These are phyloP conservation scores for Crucibulum parvulum DNA, from an alignment of 1,284 basidiomycete genomes.

Conservation along the genomic window DNA sequence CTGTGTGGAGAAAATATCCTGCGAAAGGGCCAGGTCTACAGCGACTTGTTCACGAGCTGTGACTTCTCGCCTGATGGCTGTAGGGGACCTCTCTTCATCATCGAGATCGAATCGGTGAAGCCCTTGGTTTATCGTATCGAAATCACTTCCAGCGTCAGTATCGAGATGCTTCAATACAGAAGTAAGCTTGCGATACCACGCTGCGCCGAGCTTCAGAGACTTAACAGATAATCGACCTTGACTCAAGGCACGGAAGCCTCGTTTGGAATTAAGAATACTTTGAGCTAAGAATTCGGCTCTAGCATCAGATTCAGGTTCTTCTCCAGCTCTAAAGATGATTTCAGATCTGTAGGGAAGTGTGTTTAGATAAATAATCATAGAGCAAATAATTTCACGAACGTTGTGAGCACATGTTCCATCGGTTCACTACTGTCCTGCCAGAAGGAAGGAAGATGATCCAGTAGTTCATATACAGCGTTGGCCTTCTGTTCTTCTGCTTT, in stretches of 20 bases:
- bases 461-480: constrained; percentile 49
- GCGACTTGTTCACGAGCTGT: constrained; percentile 66
- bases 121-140: constrained; percentile 38
- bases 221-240: constrained; percentile 52
- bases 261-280: constrained; percentile 52
- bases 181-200: constrained; percentile 61
- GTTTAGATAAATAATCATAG: constrained; percentile 2
- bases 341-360: constrained; percentile 57
- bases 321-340: constrained; percentile 57
- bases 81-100: constrained; percentile 41
- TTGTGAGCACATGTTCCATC: constrained; percentile 62
- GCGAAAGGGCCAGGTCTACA: constrained; percentile 67
- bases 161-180: constrained; percentile 51
- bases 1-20: constrained; percentile 58
- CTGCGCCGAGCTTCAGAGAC: constrained; percentile 45
- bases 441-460: constrained; percentile 59
- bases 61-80: constrained; percentile 52
- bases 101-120: constrained; percentile 49
- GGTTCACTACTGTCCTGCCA: constrained; percentile 58
- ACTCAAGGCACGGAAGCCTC: constrained; percentile 58
- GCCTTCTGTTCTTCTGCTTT: constrained; percentile 39
- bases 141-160: constrained; percentile 40
- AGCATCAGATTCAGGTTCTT: constrained; percentile 47
- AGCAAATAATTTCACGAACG: constrained; percentile 36
- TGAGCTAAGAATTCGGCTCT: constrained; percentile 65